Conservation (phyloP, 2,329 filamentous ascomycete genomes). For the Xylaria hypoxylon region DNA sequence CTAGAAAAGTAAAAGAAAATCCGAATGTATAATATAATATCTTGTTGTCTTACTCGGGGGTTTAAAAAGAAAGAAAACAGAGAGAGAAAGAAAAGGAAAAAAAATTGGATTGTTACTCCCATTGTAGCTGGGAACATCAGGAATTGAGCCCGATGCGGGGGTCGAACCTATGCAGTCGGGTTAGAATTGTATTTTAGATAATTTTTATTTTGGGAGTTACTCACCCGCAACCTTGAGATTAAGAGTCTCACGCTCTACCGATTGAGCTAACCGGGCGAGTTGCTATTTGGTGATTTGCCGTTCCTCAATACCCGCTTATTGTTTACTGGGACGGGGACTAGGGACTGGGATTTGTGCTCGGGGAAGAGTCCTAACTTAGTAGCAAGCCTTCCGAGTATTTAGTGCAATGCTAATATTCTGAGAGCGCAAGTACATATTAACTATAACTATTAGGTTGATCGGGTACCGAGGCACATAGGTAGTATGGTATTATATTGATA, state of each 20-base stretch:
- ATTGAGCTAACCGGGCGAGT: constrained; percentile 73
- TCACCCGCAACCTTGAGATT: constrained; percentile 57
- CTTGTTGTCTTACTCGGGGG: too few relatives aligned
- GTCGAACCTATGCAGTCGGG: constrained; percentile 29
- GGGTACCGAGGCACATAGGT: neutral
- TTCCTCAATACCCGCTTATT: constrained; percentile 6
- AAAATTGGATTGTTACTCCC: constrained; percentile 29
- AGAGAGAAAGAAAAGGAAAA: neutral
- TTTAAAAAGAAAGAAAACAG: neutral
- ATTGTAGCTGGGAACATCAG: constrained; percentile 31
- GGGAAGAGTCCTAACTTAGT: neutral
- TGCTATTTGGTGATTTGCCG: neutral
- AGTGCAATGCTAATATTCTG: too few relatives aligned
- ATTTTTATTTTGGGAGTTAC: neutral
- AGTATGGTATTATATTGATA: neutral
- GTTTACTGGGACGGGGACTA: neutral
- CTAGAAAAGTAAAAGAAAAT: neutral
- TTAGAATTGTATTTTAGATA: neutral
- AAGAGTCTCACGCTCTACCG: constrained; percentile 80
- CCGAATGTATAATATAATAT: too few relatives aligned
- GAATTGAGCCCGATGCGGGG: constrained; percentile 42
- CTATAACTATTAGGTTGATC: too few relatives aligned
- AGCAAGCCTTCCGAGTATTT: neutral
- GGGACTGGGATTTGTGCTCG: neutral
- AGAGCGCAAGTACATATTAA: too few relatives aligned